Conservation (phyloP, 163 green algal genomes). For the Picocystis sp. region DNA sequence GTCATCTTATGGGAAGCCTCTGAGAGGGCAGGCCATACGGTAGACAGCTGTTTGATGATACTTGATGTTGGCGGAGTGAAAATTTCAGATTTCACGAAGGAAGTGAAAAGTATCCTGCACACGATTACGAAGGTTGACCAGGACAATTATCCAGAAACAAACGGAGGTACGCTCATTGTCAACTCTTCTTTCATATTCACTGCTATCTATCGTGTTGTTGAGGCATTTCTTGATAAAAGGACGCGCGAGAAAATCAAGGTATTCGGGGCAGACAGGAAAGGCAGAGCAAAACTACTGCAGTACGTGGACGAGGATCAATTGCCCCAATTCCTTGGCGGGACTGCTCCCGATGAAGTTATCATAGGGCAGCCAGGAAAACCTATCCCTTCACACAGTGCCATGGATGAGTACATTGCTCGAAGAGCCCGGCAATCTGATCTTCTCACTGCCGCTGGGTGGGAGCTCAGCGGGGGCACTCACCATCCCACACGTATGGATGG, state of each 20-base stretch:
- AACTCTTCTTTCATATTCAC: slow-evolving; percentile 73
- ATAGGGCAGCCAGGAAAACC: no score
- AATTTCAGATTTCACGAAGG: slow-evolving; percentile 5
- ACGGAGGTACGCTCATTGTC: slow-evolving; percentile 82
- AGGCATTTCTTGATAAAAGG: slow-evolving; percentile 60
- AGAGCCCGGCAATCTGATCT: no score
- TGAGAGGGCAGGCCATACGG: background rate
- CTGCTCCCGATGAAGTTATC: no score
- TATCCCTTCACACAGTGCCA: no score
- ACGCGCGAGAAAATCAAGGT: slow-evolving; percentile 79
- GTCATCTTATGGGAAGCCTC: slow-evolving; percentile 3
- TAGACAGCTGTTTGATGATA: slow-evolving; percentile 2
- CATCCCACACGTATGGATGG: no score
- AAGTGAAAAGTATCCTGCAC: slow-evolving; percentile 1
- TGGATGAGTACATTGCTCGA: no score
- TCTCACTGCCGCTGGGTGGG: no score
- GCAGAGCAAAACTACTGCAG: no score
- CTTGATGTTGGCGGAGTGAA: slow-evolving; percentile 1
- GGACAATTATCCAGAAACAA: slow-evolving; percentile 71
- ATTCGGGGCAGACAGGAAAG: no score
- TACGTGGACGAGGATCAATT: no score
- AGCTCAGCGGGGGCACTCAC: no score
- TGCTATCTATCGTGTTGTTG: slow-evolving; percentile 49
- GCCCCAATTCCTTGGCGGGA: no score
- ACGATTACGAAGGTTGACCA: slow-evolving; percentile 2